Base-by-base conservation (phyloP, 1,284 basidiomycete genomes). In the Boletus smithii region DNA sequence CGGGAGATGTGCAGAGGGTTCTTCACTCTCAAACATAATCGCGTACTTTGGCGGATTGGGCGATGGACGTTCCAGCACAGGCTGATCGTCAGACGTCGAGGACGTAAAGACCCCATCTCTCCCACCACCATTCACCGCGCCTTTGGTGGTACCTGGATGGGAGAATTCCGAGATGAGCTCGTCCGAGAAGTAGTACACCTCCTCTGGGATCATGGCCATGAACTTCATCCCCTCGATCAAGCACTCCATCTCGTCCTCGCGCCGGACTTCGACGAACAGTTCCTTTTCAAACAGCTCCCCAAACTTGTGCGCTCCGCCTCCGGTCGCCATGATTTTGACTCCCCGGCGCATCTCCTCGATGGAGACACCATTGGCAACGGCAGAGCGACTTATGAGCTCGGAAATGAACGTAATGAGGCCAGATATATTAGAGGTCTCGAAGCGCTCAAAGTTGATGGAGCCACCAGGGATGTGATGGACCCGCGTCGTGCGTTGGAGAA, bases 231-330 rank as follows among this genome's bases (percentile, higher is more conserved):
- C 97, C 55, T 95, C 89, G 56, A 99, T 99, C 60, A 99, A 72
- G 63, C 95, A 98, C 70, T 91, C 93, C 97, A 99, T 99, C 75
- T 99, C 97, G 67, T 99, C 97, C 69, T 98, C 95, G 48, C 86
- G 73, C 51, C 77, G 73, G 34, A 99, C 89, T 65, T 94, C 91
- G 46, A 98, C 91, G 22, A 80, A 85, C 4, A 98, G 74, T 53
- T 83, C 83, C 18, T 72, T 71, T 51, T 76, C 76, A 65, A 99
- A 88, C 40, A 88, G 71, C 59, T 93, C 89, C 68, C 95, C 87
- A 72, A 95, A 98, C 62, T 83, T 83, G 75, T 98, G 93, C 35
- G 95, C 95, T 36, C 97, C 97, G 11, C 97, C 97, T 32, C 97
- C 97, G 0, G 97, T 99, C 5, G 95, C 94, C 84, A 97, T 91